Percentiles rank a stretch among this genome's conserved stretches.
Evolutionary conservation across 306 rosid genomes (phyloP).

Genomic region (Carpinus fangiana): DNA sequence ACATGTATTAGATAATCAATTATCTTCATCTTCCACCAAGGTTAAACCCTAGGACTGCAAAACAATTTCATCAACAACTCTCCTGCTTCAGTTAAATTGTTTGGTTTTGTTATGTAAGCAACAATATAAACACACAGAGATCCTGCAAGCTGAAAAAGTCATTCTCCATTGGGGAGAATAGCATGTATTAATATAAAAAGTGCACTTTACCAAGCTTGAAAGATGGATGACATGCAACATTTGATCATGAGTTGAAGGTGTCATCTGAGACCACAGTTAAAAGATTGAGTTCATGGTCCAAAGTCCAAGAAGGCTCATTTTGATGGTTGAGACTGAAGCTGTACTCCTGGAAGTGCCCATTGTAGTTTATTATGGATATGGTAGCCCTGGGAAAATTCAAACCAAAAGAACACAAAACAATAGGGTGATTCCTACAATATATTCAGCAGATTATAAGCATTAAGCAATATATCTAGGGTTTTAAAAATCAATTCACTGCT

Average conservation of each 20-base stretch:
- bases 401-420: constrained; percentile 21
- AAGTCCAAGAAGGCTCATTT: constrained; percentile 61
- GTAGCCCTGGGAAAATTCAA: constrained; percentile 61
- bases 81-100: not conserved
- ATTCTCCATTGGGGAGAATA: not conserved
- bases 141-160: not conserved
- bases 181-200: not conserved
- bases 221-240: not conserved
- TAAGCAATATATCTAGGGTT: not conserved
- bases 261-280: constrained; percentile 44
- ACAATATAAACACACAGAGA: not conserved
- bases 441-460: not conserved
- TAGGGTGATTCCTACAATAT: not conserved
- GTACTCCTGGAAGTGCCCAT: constrained; percentile 81
- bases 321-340: constrained; percentile 53
- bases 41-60: not conserved
- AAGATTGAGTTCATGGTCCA: constrained; percentile 73
- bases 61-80: not conserved
- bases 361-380: constrained; percentile 60
- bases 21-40: not conserved
- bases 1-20: not conserved
- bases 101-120: constrained; percentile 7
- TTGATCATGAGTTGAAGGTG: constrained; percentile 38
- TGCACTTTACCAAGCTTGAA: constrained; percentile 19
- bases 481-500: too few species aligned